Conservation (phyloP, 768 basidiomycete species). For the Termitomyces sp. region DNA sequence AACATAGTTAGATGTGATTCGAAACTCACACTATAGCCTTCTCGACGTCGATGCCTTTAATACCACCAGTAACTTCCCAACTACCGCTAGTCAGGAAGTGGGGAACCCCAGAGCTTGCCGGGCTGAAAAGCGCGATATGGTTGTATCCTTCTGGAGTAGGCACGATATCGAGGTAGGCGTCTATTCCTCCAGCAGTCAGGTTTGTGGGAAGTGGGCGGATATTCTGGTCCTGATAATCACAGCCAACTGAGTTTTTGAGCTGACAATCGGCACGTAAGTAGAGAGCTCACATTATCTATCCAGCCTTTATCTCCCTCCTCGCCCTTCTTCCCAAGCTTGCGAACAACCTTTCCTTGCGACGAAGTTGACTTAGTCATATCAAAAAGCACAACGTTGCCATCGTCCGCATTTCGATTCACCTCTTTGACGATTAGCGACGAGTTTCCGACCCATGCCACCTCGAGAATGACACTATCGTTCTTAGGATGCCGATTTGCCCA, state of each 20-base stretch:
- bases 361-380: slow-evolving; percentile 37
- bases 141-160: slow-evolving; percentile 81
- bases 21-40: slow-evolving; percentile 68
- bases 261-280: neutral
- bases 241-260: neutral
- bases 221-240: slow-evolving; percentile 48
- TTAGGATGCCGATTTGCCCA: slow-evolving; percentile 61
- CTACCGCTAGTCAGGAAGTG: slow-evolving; percentile 81
- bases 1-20: slow-evolving; percentile 10
- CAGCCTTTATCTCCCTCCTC: slow-evolving; percentile 92
- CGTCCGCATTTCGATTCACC: slow-evolving; percentile 78
- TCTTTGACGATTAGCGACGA: slow-evolving; percentile 78
- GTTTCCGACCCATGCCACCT: slow-evolving; percentile 87
- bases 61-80: slow-evolving; percentile 85
- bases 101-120: slow-evolving; percentile 65
- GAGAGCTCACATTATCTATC: slow-evolving; percentile 75
- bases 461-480: slow-evolving; percentile 69
- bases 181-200: slow-evolving; percentile 38
- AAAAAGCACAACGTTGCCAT: slow-evolving; percentile 80
- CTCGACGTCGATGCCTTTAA: slow-evolving; percentile 67
- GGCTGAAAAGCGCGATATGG: slow-evolving; percentile 90
- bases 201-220: slow-evolving; percentile 53
- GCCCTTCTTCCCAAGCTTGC: slow-evolving; percentile 76
- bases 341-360: slow-evolving; percentile 53
- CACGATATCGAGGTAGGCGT: slow-evolving; percentile 88